Evolutionary conservation across 768 basidiomycete genomes (phyloP).

Genomic region (Termitomyces sp.): DNA sequence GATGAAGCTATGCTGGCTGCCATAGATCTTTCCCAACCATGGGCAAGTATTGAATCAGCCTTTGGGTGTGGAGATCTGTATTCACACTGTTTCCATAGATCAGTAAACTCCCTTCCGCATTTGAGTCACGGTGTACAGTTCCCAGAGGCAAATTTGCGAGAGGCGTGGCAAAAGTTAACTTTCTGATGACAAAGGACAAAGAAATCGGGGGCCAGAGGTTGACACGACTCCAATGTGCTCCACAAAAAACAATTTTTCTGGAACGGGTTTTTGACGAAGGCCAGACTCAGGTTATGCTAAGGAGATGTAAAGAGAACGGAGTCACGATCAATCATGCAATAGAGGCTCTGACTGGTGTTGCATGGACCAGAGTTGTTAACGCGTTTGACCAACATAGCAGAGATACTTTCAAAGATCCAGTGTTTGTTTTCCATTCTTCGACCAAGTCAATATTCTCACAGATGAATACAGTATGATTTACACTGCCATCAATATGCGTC

Average conservation of each 20-base stretch:
- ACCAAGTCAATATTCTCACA: neutral
- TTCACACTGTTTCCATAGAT: neutral
- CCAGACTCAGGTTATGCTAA: slow-evolving; percentile 40
- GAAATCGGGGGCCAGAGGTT: slow-evolving; percentile 59
- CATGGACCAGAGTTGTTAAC: slow-evolving; percentile 36
- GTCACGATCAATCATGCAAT: slow-evolving; percentile 59
- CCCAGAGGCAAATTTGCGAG: slow-evolving; percentile 17
- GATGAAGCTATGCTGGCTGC: slow-evolving; percentile 15
- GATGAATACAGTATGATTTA: slow-evolving; percentile 48
- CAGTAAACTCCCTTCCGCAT: slow-evolving; percentile 18
- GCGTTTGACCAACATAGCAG: neutral
- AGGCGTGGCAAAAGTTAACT: slow-evolving; percentile 44
- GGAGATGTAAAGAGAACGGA: slow-evolving; percentile 49
- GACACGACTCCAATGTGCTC: slow-evolving; percentile 27
- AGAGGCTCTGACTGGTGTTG: slow-evolving; percentile 53
- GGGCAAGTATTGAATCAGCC: slow-evolving; percentile 10
- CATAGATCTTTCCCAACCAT: slow-evolving; percentile 13
- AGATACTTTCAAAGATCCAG: slow-evolving; percentile 20
- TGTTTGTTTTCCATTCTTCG: slow-evolving; percentile 8
- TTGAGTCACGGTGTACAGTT: slow-evolving; percentile 20
- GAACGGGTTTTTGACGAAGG: slow-evolving; percentile 21
- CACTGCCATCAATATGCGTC: slow-evolving; percentile 60
- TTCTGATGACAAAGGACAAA: slow-evolving; percentile 33
- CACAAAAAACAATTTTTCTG: slow-evolving; percentile 27
- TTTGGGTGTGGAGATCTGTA: neutral